phyloP scores from a whole-genome alignment of 805 yeast genomes.

The Pichia manshurica region DNA sequence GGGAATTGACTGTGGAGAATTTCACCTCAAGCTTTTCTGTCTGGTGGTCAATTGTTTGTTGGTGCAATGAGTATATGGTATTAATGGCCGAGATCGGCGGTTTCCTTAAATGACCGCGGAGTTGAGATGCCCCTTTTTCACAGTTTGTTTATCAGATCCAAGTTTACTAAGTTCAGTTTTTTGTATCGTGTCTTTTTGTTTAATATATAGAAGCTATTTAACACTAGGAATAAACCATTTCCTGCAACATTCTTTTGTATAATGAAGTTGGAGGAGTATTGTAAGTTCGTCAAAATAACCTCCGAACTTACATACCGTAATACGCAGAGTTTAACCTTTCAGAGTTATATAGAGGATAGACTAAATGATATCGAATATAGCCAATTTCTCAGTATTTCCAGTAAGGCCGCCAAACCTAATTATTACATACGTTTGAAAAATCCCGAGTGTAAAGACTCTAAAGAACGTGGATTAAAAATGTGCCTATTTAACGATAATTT shows the following conservation, averaged over 20 bases:
- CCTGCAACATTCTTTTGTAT: too few species aligned
- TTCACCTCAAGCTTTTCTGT: slow-evolving; percentile 53
- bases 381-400: background rate
- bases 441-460: background rate
- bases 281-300: background rate
- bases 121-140: background rate
- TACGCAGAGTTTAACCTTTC: background rate
- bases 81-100: slow-evolving; percentile 65
- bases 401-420: background rate
- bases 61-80: slow-evolving; percentile 68
- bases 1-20: slow-evolving; percentile 56
- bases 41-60: slow-evolving; percentile 73
- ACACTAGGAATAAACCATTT: too few species aligned
- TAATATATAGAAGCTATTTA: too few species aligned
- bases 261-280: slow-evolving; percentile 2
- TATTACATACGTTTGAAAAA: slow-evolving; percentile 5
- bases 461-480: slow-evolving; percentile 10
- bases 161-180: background rate
- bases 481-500: background rate
- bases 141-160: background rate
- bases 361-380: background rate
- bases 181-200: background rate
- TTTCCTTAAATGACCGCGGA: slow-evolving; percentile 19
- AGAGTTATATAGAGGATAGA: slow-evolving; percentile 1
- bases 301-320: background rate